Evolutionary conservation across 164 flowering plant species (phyloP), one percentile per base, ranked within the genome.

Genomic region (Litsea cubeba): DNA sequence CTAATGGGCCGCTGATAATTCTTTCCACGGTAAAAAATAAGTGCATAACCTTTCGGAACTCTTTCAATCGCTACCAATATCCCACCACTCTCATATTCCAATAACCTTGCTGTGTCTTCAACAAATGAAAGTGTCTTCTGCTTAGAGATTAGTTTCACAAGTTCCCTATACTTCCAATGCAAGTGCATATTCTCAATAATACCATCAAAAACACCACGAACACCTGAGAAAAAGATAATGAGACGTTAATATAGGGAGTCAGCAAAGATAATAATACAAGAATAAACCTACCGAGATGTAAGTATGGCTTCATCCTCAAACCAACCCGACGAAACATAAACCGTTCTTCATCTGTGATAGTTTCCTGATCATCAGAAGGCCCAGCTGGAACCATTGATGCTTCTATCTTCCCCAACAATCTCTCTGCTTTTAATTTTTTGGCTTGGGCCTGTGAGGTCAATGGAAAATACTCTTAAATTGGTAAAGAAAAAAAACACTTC

Each of bases 121-220:
- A 92, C 97, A 84, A 89, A 94, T 58, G 91, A 84, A 75, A 89
- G 89, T 71, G 86, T 89, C 79, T 92, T 93, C 76, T 96, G 97
- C 76, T 94, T 96, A 57, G 92, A 82, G 66, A 94, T 93, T 40
- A 96, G 83, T 78, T 96, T 96, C 76, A 96, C 99, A 72, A 96
- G 87, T 75, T 96, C 99, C 80, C 98, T 86, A 80, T 96, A 88
- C 85, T 94, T 96, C 99, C 99, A 96, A 74, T 94, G 98, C 83
- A 96, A 81, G 85, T 95, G 99, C 99, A 95, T 95, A 82, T 95
- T 93, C 85, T 93, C 97, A 77, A 95, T 87, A 76, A 93, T 97
- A 75, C 98, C 99, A 87, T 93, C 97, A 83, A 95, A 95, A 75
- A 95, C 97, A 74, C 99, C 99, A 80, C 99, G 94, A 76, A 93